Evolutionary conservation across 306 rosid genomes (phyloP).

Genomic region (Argentina anserina): DNA sequence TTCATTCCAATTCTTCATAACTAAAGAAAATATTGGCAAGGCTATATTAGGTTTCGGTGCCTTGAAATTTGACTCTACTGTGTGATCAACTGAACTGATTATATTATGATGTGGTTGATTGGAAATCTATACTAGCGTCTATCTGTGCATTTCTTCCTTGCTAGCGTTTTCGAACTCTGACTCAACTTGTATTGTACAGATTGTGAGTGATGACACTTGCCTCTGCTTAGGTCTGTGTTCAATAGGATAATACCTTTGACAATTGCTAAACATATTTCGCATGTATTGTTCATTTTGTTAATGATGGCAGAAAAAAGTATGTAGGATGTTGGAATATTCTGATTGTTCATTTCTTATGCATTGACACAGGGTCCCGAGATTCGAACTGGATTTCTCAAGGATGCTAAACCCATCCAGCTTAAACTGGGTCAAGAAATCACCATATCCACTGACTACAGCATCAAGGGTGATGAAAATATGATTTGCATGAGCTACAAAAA

Average conservation of each 20-base stretch:
- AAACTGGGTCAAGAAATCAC: constrained; percentile 74
- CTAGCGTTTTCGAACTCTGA: too few relatives aligned
- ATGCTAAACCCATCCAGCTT: constrained; percentile 70
- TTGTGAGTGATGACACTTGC: background rate
- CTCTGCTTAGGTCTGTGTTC: background rate
- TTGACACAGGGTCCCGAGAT: constrained; percentile 85
- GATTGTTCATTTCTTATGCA: background rate
- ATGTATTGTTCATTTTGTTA: background rate
- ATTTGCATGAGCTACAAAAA: constrained; percentile 95
- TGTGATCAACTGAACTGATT: too few relatives aligned
- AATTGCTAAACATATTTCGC: background rate
- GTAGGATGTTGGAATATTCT: too few relatives aligned
- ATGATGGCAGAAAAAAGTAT: too few relatives aligned
- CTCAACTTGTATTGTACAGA: too few relatives aligned
- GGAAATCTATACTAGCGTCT: too few relatives aligned
- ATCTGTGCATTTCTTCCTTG: too few relatives aligned
- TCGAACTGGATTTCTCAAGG: constrained; percentile 96
- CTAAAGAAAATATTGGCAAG: too few relatives aligned
- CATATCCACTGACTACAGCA: constrained; percentile 75
- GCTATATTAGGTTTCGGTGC: too few relatives aligned
- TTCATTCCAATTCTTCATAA: too few relatives aligned
- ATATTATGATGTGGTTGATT: background rate
- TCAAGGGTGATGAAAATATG: constrained; percentile 77
- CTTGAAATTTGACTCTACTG: background rate
- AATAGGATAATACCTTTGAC: background rate